Percentiles rank a stretch among this genome's conserved stretches.
Evolutionary conservation across 345 rosid genomes (phyloP).

Genomic region (Eucalyptus marginata): DNA sequence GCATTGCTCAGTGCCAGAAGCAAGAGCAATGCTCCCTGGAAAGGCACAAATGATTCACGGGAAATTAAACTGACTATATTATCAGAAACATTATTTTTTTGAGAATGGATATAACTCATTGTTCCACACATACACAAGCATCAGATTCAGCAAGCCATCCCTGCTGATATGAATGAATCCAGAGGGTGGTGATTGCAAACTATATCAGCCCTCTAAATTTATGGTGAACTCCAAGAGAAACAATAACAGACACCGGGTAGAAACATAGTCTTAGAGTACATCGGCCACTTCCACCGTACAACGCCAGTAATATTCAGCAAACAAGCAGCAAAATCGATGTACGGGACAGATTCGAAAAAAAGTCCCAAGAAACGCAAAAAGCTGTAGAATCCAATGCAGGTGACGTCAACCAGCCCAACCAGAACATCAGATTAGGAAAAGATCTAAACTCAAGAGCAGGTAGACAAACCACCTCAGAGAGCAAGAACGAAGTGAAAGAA

Average conservation of each 20-base stretch:
- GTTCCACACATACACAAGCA: background rate
- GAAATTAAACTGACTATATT: background rate
- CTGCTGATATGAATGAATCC: background rate
- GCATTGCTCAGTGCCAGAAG: constrained; percentile 72
- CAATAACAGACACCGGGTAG: background rate
- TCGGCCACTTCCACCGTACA: background rate
- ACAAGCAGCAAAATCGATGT: background rate
- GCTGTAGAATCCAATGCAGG: background rate
- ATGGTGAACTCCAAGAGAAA: background rate
- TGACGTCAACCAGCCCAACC: background rate
- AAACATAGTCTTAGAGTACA: background rate
- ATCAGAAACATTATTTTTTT: background rate
- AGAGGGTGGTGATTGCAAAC: background rate
- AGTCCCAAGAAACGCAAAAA: background rate
- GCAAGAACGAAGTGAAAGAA: background rate
- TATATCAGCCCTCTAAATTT: background rate
- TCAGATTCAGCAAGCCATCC: background rate
- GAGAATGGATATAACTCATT: background rate
- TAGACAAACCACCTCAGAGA: background rate
- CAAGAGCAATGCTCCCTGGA: constrained; percentile 72
- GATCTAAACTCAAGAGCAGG: background rate
- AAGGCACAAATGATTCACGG: background rate
- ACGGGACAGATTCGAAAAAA: background rate
- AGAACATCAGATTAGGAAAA: background rate
- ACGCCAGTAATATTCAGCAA: background rate